Conservation (phyloP, 495 filamentous ascomycete genomes). For the Penicillium coffeae region DNA sequence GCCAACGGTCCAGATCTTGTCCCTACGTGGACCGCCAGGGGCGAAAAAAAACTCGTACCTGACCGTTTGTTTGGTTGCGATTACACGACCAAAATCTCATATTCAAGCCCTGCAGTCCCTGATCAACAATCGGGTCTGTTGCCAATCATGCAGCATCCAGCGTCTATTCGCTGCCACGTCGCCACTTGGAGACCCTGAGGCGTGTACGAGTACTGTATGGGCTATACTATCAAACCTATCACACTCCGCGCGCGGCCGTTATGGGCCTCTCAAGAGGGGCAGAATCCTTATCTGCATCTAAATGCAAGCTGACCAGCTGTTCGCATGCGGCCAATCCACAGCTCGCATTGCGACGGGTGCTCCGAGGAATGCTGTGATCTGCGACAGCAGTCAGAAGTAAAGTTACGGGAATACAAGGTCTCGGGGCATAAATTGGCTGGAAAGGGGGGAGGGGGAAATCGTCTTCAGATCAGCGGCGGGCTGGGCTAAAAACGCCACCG, state of each 20-base stretch:
- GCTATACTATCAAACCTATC: slow-evolving; percentile 23
- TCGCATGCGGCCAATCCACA: slow-evolving; percentile 14
- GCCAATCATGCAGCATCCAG: background rate
- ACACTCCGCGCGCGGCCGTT: slow-evolving; percentile 13
- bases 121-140: too few species aligned
- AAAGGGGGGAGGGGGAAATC: slow-evolving; percentile 7
- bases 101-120: too few species aligned
- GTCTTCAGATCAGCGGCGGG: slow-evolving; percentile 9
- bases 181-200: slow-evolving; percentile 4
- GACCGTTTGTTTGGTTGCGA: too few species aligned
- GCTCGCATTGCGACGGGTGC: slow-evolving; percentile 1
- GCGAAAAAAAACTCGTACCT: too few species aligned
- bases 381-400: slow-evolving; percentile 1
- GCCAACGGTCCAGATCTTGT: slow-evolving; percentile 9
- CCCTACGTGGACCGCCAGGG: too few species aligned
- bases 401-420: too few species aligned
- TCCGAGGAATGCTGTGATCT: slow-evolving; percentile 25
- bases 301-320: slow-evolving; percentile 3
- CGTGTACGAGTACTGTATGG: too few species aligned
- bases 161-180: slow-evolving; percentile 10
- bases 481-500: slow-evolving; percentile 26
- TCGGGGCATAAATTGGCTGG: background rate
- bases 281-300: slow-evolving; percentile 3
- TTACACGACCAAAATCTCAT: too few species aligned
- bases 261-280: slow-evolving; percentile 6